Base-by-base conservation (phyloP, 345 rosid species). In the Melaleuca quinquenervia region DNA sequence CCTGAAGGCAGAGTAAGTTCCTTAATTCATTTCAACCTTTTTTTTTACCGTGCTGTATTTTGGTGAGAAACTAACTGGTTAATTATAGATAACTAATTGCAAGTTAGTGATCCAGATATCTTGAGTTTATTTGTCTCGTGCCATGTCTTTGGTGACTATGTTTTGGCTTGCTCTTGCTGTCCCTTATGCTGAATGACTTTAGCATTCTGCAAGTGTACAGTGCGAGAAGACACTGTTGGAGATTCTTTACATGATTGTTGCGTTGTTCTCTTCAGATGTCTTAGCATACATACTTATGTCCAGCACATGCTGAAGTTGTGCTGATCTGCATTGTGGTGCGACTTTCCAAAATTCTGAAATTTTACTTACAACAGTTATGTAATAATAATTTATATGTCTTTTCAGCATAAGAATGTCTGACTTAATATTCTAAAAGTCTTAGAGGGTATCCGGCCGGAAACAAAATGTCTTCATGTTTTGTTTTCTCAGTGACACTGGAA, bases 1-100 rank as follows among this genome's bases (percentile, higher is more conserved):
- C 88, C 92, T 3, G 90, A 90, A 87, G 91, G 91, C 86, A 85
- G 87, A 85, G 92, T 89, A 13, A 86, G 92, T 85, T 48, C 88
- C 62, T 58, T 82, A 70, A 32, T 70, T 44, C 44, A 45, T 62
- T 13, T 41, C 58, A 21, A 60, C 9, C 83, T 24, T 50, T 48
- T 82, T 82, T 50, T 22, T 6, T 75, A 29, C 64, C 16, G 78
- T 70, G 48, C 13, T 32, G 78, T 29, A 29, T 64, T 64, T 64
- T 64, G 45, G 76, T 64, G 76, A 29, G 44, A 64, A 64, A 64
- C 11, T 64, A 7, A 16, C 15, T 29, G 76, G 76, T 62, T 15
- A 15, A 62, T 62, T 62, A 62, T 7, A 62, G 21, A 62, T 29
- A 62, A 29, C 76, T 15, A 62, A 8, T 62, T 0, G 3, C 75